Percentiles rank a stretch among this genome's conserved stretches.
Conservation (phyloP, 352 stramenopile species). For the Phytophthora sansomeana region DNA sequence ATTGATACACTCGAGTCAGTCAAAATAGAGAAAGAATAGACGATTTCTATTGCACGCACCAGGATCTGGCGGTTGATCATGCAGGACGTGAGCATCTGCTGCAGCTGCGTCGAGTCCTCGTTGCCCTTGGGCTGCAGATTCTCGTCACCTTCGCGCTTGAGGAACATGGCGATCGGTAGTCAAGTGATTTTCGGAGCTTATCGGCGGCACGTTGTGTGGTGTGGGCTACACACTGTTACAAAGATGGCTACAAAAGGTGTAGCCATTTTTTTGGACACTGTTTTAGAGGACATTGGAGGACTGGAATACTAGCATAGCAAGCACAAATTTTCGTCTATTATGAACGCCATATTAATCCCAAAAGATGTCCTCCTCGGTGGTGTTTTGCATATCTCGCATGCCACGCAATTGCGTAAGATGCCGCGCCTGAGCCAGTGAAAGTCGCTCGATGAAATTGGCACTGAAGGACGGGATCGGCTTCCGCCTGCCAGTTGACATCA, state of each 20-base stretch:
- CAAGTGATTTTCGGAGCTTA: too few relatives aligned
- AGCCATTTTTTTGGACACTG: too few relatives aligned
- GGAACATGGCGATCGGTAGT: slow-evolving; percentile 67
- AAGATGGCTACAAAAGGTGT: too few relatives aligned
- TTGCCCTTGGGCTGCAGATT: slow-evolving; percentile 60
- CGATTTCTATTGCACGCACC: slow-evolving; percentile 35
- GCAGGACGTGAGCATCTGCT: slow-evolving; percentile 88
- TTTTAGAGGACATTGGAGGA: too few relatives aligned
- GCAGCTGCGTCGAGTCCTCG: slow-evolving; percentile 74
- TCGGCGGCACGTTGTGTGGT: too few relatives aligned
- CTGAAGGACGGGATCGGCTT: slow-evolving; percentile 40
- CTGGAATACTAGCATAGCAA: too few relatives aligned
- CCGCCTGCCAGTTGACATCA: slow-evolving; percentile 31
- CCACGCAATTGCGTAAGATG: slow-evolving; percentile 38
- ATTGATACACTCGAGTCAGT: not conserved
- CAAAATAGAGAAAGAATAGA: not conserved
- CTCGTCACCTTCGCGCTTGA: slow-evolving; percentile 57
- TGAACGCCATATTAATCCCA: too few relatives aligned
- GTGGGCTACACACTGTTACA: too few relatives aligned
- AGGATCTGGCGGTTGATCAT: slow-evolving; percentile 88
- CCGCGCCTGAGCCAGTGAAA: slow-evolving; percentile 47
- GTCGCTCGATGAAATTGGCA: slow-evolving; percentile 39
- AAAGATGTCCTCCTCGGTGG: slow-evolving; percentile 34
- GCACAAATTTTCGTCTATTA: too few relatives aligned
- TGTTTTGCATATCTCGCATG: slow-evolving; percentile 40